Conservation (phyloP, 2,329 filamentous ascomycete genomes). For the Aspergillus carbonarius region DNA sequence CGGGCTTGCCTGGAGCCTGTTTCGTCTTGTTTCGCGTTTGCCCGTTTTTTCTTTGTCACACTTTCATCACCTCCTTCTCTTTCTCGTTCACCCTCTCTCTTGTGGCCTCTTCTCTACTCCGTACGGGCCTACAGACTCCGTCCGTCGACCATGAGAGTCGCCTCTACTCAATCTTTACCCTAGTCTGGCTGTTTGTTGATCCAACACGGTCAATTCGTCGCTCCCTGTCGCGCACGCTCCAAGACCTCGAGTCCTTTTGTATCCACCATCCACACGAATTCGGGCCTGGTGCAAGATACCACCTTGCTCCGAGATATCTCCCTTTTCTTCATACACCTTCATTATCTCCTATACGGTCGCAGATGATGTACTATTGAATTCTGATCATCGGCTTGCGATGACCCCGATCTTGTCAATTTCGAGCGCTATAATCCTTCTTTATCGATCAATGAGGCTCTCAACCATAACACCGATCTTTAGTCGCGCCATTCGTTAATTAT, state of each 20-base stretch:
- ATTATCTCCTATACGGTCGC: neutral
- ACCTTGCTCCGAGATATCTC: neutral
- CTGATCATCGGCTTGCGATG: neutral
- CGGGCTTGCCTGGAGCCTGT: conserved; percentile 5
- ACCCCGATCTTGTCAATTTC: neutral
- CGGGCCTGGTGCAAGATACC: neutral
- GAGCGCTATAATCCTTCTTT: neutral
- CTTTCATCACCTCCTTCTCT: conserved; percentile 1
- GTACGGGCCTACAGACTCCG: neutral
- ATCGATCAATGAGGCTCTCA: neutral
- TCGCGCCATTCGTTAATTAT: neutral
- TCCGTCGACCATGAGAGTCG: neutral
- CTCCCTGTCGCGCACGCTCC: neutral
- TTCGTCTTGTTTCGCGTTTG: conserved; percentile 4
- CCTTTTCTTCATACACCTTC: neutral
- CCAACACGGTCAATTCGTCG: neutral
- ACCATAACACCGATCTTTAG: neutral
- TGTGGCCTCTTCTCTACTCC: neutral
- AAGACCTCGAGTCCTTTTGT: neutral
- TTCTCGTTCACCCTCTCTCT: conserved; percentile 2
- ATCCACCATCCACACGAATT: neutral
- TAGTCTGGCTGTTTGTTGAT: neutral
- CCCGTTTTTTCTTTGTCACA: conserved; percentile 13
- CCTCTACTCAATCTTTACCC: neutral
- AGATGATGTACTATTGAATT: conserved; percentile 1